Evolutionary conservation across 257 asterid species (phyloP).

Genomic region (Solanum clarkiae): DNA sequence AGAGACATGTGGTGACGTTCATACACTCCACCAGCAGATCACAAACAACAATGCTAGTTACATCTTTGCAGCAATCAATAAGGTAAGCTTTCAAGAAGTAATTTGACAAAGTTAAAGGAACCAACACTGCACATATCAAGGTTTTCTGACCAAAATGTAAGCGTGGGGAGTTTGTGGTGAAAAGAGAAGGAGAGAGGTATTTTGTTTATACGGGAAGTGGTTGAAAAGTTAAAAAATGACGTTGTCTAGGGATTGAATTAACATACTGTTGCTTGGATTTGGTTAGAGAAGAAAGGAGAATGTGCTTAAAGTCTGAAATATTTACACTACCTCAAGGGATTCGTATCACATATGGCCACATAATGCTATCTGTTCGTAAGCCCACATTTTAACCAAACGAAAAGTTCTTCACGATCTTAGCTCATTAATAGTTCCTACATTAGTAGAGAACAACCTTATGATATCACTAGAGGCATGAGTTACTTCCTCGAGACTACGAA

Average conservation of each 20-base stretch:
- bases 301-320: background rate
- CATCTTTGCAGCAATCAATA: background rate
- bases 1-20: background rate
- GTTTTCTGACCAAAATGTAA: background rate
- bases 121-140: background rate
- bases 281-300: background rate
- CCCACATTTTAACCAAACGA: background rate
- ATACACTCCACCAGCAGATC: background rate
- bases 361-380: background rate
- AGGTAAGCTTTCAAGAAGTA: background rate
- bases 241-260: background rate
- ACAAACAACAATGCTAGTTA: background rate
- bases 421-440: background rate
- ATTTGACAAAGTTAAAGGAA: background rate
- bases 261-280: background rate
- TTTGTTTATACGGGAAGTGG: background rate
- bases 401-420: background rate
- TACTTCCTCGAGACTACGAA: background rate
- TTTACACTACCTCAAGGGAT: no score
- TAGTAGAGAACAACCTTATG: background rate
- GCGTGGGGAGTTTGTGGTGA: background rate
- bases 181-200: background rate
- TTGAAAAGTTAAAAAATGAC: background rate
- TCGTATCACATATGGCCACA: background rate
- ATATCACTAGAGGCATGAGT: background rate